These are phyloP conservation scores for Ploettnerulaceae sp. DNA, from an alignment of 2,329 filamentous ascomycete species.

Conservation along the genomic window DNA sequence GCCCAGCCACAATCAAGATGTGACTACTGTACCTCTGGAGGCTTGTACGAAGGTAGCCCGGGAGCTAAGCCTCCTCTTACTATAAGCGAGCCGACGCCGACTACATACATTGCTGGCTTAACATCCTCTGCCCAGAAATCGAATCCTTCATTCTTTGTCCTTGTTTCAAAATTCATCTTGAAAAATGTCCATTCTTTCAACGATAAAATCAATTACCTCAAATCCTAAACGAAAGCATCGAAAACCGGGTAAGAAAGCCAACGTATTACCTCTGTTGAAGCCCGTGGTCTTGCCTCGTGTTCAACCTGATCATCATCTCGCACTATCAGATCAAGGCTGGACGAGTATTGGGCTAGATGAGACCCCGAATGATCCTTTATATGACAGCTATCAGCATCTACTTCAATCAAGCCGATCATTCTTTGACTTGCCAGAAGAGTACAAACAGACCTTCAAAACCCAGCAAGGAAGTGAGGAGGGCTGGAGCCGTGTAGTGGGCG, in stretches of 20 bases:
- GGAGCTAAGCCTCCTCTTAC: not conserved
- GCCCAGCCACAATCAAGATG: not conserved
- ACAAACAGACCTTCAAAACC: constrained; percentile 24
- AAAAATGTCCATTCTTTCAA: not conserved
- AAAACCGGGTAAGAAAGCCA: not conserved
- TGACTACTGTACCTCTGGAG: not conserved
- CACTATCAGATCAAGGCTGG: constrained; percentile 26
- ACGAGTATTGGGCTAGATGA: constrained; percentile 21
- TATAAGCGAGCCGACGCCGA: too few species aligned
- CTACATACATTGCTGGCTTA: too few species aligned
- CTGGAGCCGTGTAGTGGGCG: constrained; percentile 26
- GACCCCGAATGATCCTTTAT: constrained; percentile 13
- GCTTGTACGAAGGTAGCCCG: not conserved
- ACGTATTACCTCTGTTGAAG: constrained; percentile 9
- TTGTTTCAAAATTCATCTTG: too few species aligned
- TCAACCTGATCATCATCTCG: constrained; percentile 16
- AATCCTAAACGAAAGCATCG: not conserved
- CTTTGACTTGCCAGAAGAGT: constrained; percentile 21
- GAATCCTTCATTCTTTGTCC: not conserved
- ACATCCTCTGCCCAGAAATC: not conserved
- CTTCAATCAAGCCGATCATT: constrained; percentile 23
- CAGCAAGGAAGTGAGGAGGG: constrained; percentile 25
- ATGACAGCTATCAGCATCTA: constrained; percentile 19
- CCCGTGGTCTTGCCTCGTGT: constrained; percentile 19
- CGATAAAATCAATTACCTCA: not conserved